Base-by-base conservation (phyloP, 768 basidiomycete genomes). In the Sarcodon aspratus region DNA sequence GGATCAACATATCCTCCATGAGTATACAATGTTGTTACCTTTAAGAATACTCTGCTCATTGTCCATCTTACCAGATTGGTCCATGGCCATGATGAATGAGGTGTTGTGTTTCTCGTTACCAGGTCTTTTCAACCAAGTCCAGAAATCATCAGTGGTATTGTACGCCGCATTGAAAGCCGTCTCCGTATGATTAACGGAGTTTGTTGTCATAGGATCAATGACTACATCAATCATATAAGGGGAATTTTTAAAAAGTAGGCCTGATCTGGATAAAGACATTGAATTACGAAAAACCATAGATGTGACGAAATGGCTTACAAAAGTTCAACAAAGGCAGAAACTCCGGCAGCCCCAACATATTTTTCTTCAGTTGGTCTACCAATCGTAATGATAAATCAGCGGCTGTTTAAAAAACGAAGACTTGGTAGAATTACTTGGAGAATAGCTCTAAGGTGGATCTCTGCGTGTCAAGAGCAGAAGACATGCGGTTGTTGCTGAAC, bases 401-500 rank as follows among this genome's bases (percentile, higher is more conserved):
- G 59, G 32, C 55, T 59, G 17, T 8, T 7, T 13, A 33, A 34
- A 32, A 34, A 15, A 45, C 35, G 13, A 7, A 33, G 35, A 8
- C 35, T 21, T 21, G 6, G 13, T 27, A 31, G 33, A 21, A 10
- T 37, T 36, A 47, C 34, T 33, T 50, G 33, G 15, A 7, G 34
- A 17, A 27, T 3, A 47, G 33, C 12, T 47, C 42, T 33, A 21
- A 33, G 11, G 36, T n/a, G 3, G 38, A 54, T 57, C 44, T 59
- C 45, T 44, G 46, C 15, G 40, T 53, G 55, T 35, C 57, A 48
- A 50, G n/a, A 7, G 38, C 27, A 42, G 44, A 47, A 11, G 55
- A 64, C 13, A 61, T 34, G 7, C 60, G 48, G 50, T 59, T 65
- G 50, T 61, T 60, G 2, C 58, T 54, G 37, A 63, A 65, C 2